phyloP scores from a whole-genome alignment of 352 stramenopile genomes.

The Aphanomyces invadans region DNA sequence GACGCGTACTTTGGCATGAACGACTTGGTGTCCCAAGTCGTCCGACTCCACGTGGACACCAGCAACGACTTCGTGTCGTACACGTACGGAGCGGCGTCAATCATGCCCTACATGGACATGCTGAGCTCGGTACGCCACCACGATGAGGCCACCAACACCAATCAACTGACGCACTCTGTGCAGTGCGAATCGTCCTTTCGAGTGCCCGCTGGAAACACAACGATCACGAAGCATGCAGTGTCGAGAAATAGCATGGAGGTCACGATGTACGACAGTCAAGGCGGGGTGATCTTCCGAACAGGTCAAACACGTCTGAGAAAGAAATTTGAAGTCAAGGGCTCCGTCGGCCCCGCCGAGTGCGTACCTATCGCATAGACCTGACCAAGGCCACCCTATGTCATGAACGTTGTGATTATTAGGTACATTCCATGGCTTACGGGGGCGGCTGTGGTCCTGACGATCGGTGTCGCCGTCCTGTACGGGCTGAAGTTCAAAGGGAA shows the following conservation, averaged over 20 bases:
- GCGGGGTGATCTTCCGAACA: neutral
- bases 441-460: neutral
- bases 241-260: neutral
- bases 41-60: neutral
- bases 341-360: neutral
- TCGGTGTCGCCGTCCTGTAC: neutral
- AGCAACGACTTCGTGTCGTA: neutral
- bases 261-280: neutral
- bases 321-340: neutral
- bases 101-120: slow-evolving; percentile 3
- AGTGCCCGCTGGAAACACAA: neutral
- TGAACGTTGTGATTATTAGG: neutral
- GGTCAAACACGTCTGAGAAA: neutral
- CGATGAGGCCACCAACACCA: neutral
- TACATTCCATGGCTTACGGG: neutral
- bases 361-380: too few relatives aligned
- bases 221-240: neutral
- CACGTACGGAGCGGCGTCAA: neutral
- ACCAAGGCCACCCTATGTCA: too few relatives aligned
- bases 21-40: neutral
- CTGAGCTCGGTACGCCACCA: neutral
- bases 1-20: slow-evolving; percentile 3
- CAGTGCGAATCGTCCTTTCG: neutral
- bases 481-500: slow-evolving; percentile 11
- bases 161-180: neutral